Conservation (phyloP, 129 eudicot genomes). For the Centrapalus pauciflorus region DNA sequence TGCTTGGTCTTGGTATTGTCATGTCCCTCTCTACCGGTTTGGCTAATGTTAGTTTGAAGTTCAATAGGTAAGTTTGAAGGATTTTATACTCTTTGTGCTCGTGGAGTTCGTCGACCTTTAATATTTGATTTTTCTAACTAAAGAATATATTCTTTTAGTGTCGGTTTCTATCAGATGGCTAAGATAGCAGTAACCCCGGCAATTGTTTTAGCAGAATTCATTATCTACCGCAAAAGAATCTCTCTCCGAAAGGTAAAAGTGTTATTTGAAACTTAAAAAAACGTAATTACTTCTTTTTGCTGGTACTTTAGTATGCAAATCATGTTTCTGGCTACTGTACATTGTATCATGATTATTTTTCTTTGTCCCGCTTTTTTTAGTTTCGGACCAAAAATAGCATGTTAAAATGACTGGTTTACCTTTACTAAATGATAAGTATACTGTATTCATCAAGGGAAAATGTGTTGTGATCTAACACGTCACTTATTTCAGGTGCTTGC, state of each 20-base stretch:
- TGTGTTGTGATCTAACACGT: too few relatives aligned
- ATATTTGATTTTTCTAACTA: background rate
- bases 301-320: too few relatives aligned
- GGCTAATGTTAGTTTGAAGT: constrained; percentile 95
- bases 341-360: too few relatives aligned
- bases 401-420: background rate
- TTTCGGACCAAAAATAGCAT: too few relatives aligned
- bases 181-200: constrained; percentile 97
- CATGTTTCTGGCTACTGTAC: too few relatives aligned
- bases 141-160: constrained; percentile 47
- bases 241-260: constrained; percentile 66
- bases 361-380: too few relatives aligned
- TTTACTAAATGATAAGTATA: too few relatives aligned
- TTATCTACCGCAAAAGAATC: constrained; percentile 68
- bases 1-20: constrained; percentile 76
- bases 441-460: too few relatives aligned
- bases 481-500: constrained; percentile 78
- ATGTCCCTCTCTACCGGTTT: constrained; percentile 97
- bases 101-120: background rate
- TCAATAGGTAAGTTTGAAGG: constrained; percentile 58
- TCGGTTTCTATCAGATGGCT: constrained; percentile 99
- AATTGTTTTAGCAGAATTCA: constrained; percentile 89
- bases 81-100: background rate
- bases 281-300: too few relatives aligned
- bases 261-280: background rate